Base-by-base conservation (phyloP, 441 rosid genomes). In the Oxalis stricta region DNA sequence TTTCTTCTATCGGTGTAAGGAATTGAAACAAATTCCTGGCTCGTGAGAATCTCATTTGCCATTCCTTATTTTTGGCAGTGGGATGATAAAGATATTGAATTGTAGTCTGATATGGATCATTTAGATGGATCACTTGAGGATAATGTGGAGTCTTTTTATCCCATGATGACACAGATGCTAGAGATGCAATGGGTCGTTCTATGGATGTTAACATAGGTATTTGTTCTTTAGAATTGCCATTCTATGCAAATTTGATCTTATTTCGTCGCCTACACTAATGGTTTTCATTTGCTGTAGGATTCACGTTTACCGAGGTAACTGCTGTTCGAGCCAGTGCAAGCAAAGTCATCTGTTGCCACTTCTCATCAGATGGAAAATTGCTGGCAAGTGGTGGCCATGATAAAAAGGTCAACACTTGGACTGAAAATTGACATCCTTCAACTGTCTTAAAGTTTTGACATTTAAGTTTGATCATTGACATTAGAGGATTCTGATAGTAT, bases 311-410 rank as follows among this genome's bases (percentile, higher is more conserved):
- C 28, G 96, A 86, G 64, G 54, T 86, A 50, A 68, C 44, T 64
- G 64, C 88, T 64, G 67, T 72, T 35, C 76, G 71, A 46, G 79
- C 89, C 29, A 79, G 91, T 71, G 37, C 59, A 42, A 72, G 68
- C 63, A 75, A 80, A 72, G 83, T 83, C 55, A 48, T 72, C 17
- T 75, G 77, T 53, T 91, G 95, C 52, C 95, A 91, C 65, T 91
- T 85, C 77, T 85, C 98, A 20, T 83, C 86, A 0, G 84, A 85
- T 71, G 98, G 98, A 24, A 83, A 85, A 64, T 52, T 80, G 50
- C 86, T 91, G 48, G 96, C 92, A 32, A 75, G 83, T 56, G 94
- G 94, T 5, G 96, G 96, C 46, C 85, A 72, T 53, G 95, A 85
- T 69, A 86, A 76, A 58, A 85, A 73, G 95, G 98, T 77, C 52